Evolutionary conservation across 2,329 filamentous ascomycete species (phyloP).

Genomic region (Alternaria hordeiaustralica): DNA sequence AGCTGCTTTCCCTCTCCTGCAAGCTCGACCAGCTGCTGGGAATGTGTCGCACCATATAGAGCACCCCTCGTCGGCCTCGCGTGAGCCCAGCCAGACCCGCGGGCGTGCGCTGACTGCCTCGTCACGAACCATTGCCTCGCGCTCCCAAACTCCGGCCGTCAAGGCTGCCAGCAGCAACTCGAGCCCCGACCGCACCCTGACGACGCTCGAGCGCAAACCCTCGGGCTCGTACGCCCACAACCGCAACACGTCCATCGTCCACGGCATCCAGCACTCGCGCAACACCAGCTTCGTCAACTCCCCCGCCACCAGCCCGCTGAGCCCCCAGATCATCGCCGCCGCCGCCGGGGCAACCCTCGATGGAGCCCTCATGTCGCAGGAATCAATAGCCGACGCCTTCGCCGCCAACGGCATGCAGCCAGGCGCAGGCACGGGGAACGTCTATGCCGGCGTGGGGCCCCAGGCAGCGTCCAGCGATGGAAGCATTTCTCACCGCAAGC

Average conservation of each 20-base stretch:
- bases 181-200: slow-evolving; percentile 46
- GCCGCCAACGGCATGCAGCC: slow-evolving; percentile 37
- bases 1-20: slow-evolving; percentile 50
- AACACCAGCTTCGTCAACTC: slow-evolving; percentile 87
- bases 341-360: slow-evolving; percentile 45
- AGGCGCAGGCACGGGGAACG: slow-evolving; percentile 15
- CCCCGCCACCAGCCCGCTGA: slow-evolving; percentile 79
- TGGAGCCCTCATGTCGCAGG: slow-evolving; percentile 51
- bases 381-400: slow-evolving; percentile 48
- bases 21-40: slow-evolving; percentile 48
- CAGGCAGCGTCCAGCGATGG: slow-evolving; percentile 22
- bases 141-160: slow-evolving; percentile 52
- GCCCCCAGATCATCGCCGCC: slow-evolving; percentile 79
- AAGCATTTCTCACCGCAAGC: slow-evolving; percentile 39
- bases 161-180: slow-evolving; percentile 42
- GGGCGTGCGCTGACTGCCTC: slow-evolving; percentile 55
- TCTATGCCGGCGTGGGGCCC: slow-evolving; percentile 11
- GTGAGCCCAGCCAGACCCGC: slow-evolving; percentile 54
- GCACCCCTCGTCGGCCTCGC: slow-evolving; percentile 40
- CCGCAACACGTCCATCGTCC: slow-evolving; percentile 94
- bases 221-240: slow-evolving; percentile 80
- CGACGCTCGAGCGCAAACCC: slow-evolving; percentile 56
- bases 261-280: slow-evolving; percentile 90
- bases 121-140: slow-evolving; percentile 52
- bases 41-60: slow-evolving; percentile 49